Percentiles rank a stretch among this genome's conserved stretches.
phyloP scores from a whole-genome alignment of 2,329 filamentous ascomycete genomes.

The Exophiala viscosa region DNA sequence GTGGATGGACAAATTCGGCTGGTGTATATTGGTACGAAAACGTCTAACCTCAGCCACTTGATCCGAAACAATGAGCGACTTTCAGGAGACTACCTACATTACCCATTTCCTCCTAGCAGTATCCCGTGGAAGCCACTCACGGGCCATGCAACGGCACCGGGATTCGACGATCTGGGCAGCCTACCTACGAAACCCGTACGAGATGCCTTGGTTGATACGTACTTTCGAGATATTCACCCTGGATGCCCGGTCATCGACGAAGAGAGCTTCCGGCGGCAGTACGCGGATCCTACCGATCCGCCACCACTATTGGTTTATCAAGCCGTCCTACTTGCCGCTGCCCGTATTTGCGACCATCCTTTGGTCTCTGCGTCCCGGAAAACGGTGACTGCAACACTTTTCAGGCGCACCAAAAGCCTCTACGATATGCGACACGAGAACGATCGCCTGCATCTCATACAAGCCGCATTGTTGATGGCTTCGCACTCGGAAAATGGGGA shows the following conservation, averaged over 20 bases:
- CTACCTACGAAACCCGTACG: constrained; percentile 2
- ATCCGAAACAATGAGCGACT: too few species aligned
- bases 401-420: constrained; percentile 29
- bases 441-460: constrained; percentile 29
- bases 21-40: too few species aligned
- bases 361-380: constrained; percentile 25
- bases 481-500: constrained; percentile 30
- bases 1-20: too few species aligned
- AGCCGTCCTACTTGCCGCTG: constrained; percentile 30
- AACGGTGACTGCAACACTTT: constrained; percentile 28
- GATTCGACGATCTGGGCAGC: constrained; percentile 1
- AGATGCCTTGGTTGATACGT: constrained; percentile 49
- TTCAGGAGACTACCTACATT: too few species aligned
- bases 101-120: too few species aligned
- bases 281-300: constrained; percentile 44
- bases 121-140: background rate
- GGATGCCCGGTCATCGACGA: constrained; percentile 53
- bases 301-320: constrained; percentile 33
- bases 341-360: constrained; percentile 29
- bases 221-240: constrained; percentile 50
- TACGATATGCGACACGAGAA: constrained; percentile 32
- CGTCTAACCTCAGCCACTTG: too few species aligned
- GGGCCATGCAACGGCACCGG: background rate
- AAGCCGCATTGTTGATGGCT: constrained; percentile 31
- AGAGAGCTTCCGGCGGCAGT: constrained; percentile 50